Base-by-base conservation (phyloP, 192 early-diverging fungal genomes). In the Rhizoclosmatium sp. region DNA sequence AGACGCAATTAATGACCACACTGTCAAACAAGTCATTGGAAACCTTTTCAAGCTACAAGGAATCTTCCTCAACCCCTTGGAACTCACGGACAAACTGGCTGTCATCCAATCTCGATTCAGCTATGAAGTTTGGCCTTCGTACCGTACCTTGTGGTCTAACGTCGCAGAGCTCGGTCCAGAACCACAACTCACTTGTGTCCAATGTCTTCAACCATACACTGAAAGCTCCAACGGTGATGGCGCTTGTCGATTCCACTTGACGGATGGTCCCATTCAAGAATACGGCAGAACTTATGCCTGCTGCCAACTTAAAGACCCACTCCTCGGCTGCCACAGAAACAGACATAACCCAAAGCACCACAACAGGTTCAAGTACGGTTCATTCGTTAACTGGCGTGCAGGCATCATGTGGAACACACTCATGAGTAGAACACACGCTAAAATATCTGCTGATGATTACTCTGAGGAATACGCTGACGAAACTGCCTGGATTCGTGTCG, bases 41-140 rank as follows among this genome's bases (percentile, higher is more conserved):
- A n/a, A 47, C 16, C 5, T 78, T 7, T 69, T 78, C n/a, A 70
- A 70, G 51, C 76, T 78, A 4, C 76, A 78, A 42, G 78, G 66
- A 31, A 48, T 79, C n/a, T 79, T 79, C 39, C 2, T 79, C 5
- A 66, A 79, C 42, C 78, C 78, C 41, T 40, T 42, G 9, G 78
- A 79, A 19, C 23, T 79, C 14, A n/a, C 3, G 5, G 78, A 79
- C 58, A 79, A 79, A 49, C 54, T 79, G 10, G 5, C 42, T 19
- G 39, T 46, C 4, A 79, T 79, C 47, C 40, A 42, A 5, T 9
- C 58, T 56, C n/a, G 78, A 2, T 71, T 65, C 21, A 42, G 16
- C 21, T 42, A 5, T 16, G 64, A 76, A 65, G 47, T 76, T 4
- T 65, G 74, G 64, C 12, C 44, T 14, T 7, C 7, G 7, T 78